These are phyloP conservation scores for Ustilago lituana DNA, from an alignment of 1,284 basidiomycete genomes.

Conservation along the genomic window DNA sequence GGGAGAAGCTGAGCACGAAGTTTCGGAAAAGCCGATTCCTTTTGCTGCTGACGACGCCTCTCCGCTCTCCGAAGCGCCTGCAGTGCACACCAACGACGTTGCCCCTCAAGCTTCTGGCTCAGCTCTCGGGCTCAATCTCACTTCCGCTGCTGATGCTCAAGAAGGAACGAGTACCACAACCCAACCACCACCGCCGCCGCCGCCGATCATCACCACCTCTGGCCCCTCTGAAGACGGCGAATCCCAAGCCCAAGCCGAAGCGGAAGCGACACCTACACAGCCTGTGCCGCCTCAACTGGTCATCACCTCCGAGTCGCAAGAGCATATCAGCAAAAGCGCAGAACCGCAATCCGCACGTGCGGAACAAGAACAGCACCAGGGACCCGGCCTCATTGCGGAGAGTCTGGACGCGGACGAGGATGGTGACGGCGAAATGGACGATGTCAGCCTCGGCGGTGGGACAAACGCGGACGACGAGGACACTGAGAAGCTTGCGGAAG, in stretches of 20 bases:
- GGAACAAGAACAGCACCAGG: not conserved
- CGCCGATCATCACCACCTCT: slow-evolving; percentile 41
- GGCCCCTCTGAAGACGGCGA: slow-evolving; percentile 33
- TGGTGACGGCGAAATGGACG: slow-evolving; percentile 46
- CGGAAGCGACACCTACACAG: not conserved
- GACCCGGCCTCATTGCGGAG: not conserved
- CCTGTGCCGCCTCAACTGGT: slow-evolving; percentile 29
- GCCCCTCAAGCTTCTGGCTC: slow-evolving; percentile 16
- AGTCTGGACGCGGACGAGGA: slow-evolving; percentile 15
- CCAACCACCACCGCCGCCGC: slow-evolving; percentile 1
- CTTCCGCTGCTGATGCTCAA: too few species aligned
- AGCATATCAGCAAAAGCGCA: not conserved
- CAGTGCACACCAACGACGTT: too few species aligned
- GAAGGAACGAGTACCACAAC: too few species aligned
- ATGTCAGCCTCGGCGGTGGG: slow-evolving; percentile 33
- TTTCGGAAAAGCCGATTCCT: slow-evolving; percentile 1
- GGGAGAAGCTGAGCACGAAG: not conserved
- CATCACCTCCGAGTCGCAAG: slow-evolving; percentile 29
- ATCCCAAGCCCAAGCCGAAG: not conserved
- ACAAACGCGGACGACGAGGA: slow-evolving; percentile 13
- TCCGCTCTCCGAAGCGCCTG: not conserved
- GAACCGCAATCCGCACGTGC: not conserved
- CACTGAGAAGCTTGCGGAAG: too few species aligned
- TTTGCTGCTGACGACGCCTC: slow-evolving; percentile 13
- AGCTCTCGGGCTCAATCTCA: slow-evolving; percentile 20